These are phyloP conservation scores for Orbilia oligospora DNA, from an alignment of 2,329 filamentous ascomycete genomes.

Conservation along the genomic window DNA sequence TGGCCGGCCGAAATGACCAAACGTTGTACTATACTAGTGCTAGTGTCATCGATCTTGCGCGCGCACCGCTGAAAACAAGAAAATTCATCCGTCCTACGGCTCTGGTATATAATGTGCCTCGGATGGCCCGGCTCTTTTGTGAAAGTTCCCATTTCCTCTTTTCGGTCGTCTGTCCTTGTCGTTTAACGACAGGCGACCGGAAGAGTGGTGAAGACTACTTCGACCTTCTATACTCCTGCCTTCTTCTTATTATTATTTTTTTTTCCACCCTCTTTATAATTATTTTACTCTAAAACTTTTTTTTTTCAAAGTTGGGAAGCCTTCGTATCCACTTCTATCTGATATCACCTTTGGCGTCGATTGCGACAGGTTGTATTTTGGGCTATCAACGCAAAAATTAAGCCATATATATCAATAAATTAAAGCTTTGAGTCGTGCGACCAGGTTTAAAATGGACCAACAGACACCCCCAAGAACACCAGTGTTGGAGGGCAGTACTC, in stretches of 20 bases:
- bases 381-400: conserved; percentile 24
- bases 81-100: conserved; percentile 29
- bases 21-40: neutral
- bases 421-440: conserved; percentile 5
- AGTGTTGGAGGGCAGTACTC: conserved; percentile 32
- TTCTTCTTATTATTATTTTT: conserved; percentile 11
- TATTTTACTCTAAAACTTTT: conserved; percentile 14
- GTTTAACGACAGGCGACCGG: conserved; percentile 55
- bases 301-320: too few species aligned
- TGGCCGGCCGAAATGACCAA: conserved; percentile 29
- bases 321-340: neutral
- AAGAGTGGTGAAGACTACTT: conserved; percentile 33
- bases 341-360: conserved; percentile 19
- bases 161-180: conserved; percentile 58
- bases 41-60: too few species aligned
- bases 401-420: too few species aligned
- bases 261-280: neutral
- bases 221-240: conserved; percentile 8
- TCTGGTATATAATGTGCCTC: conserved; percentile 46
- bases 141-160: conserved; percentile 31
- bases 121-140: conserved; percentile 40
- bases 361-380: conserved; percentile 46
- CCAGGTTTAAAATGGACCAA: conserved; percentile 42
- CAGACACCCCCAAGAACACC: conserved; percentile 48
- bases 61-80: conserved; percentile 29